Evolutionary conservation across 1,284 basidiomycete genomes (phyloP).

Genomic region (Gomphus sp.): DNA sequence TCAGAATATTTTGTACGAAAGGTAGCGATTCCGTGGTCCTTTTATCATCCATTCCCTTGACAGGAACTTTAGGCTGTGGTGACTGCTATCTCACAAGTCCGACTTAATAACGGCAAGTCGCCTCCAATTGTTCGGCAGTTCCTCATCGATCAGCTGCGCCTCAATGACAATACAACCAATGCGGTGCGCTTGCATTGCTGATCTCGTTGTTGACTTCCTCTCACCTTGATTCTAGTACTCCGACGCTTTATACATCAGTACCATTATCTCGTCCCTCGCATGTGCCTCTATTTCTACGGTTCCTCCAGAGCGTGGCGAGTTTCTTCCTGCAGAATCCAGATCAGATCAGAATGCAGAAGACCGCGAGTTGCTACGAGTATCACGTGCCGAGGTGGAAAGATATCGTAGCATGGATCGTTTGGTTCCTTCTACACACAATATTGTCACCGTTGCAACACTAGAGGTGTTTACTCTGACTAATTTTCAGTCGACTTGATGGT

Average conservation of each 20-base stretch:
- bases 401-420: conserved; percentile 93
- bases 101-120: conserved; percentile 81
- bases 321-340: conserved; percentile 57
- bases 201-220: conserved; percentile 9
- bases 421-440: conserved; percentile 92
- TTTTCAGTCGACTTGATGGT: conserved; percentile 9
- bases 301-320: conserved; percentile 69
- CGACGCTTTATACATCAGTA: conserved; percentile 87
- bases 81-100: conserved; percentile 75
- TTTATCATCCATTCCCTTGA: not conserved
- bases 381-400: conserved; percentile 76
- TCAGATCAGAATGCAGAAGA: conserved; percentile 59
- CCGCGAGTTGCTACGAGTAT: conserved; percentile 57
- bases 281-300: conserved; percentile 65
- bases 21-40: conserved; percentile 32
- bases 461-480: conserved; percentile 48
- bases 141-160: conserved; percentile 82
- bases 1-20: conserved; percentile 93
- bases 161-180: conserved; percentile 94
- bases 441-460: conserved; percentile 83
- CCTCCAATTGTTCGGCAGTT: conserved; percentile 86
- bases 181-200: conserved; percentile 40
- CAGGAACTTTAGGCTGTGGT: conserved; percentile 50
- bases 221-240: conserved; percentile 50
- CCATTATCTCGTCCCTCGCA: conserved; percentile 77